phyloP scores from a whole-genome alignment of 345 rosid species.

The Microcos paniculata region DNA sequence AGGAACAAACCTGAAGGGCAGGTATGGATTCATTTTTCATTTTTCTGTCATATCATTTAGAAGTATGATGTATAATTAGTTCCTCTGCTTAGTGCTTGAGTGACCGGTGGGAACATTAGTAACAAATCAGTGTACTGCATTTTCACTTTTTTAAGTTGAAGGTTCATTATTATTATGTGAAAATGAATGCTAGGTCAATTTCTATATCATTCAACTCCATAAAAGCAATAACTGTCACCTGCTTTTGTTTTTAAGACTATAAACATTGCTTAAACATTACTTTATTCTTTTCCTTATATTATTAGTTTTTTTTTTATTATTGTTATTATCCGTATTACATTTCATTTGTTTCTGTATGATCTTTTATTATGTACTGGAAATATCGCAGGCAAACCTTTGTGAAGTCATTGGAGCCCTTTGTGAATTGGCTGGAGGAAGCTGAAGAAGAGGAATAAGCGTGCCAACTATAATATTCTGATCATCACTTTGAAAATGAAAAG shows the following conservation, averaged over 20 bases:
- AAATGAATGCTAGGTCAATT: background rate
- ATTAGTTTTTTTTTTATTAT: background rate
- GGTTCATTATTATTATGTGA: background rate
- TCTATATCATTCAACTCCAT: background rate
- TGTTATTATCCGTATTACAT: background rate
- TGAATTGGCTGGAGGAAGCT: conserved; percentile 97
- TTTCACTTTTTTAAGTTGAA: background rate
- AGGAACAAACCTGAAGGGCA: conserved; percentile 91
- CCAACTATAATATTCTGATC: background rate
- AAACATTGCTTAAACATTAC: background rate
- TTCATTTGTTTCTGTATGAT: background rate
- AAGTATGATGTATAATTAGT: background rate
- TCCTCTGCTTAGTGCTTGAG: background rate
- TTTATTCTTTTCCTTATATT: background rate
- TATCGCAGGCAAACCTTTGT: conserved; percentile 79
- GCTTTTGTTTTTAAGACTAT: background rate
- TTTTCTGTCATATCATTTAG: background rate
- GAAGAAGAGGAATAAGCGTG: conserved; percentile 80
- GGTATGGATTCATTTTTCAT: conserved; percentile 42
- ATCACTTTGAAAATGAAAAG: background rate
- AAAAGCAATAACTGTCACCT: background rate
- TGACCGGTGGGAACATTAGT: background rate
- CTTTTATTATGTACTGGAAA: background rate
- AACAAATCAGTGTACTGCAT: background rate
- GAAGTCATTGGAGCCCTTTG: conserved; percentile 89